These are phyloP conservation scores for Metschnikowia drakensbergensis DNA, from an alignment of 805 yeast species.

Conservation along the genomic window DNA sequence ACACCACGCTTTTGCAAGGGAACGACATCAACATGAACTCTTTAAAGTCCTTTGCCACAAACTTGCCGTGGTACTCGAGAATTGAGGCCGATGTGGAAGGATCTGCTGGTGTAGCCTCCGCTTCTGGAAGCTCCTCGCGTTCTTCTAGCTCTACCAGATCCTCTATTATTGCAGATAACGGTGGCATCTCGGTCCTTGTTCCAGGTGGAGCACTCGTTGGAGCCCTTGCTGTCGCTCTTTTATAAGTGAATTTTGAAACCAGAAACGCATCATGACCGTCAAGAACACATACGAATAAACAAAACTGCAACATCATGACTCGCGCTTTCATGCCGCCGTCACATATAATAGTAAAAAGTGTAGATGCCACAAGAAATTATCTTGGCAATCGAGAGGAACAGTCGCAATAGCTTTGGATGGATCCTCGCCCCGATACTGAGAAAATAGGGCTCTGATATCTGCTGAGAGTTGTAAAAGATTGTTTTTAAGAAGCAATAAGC, in stretches of 20 bases:
- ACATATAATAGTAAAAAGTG: conserved; percentile 34
- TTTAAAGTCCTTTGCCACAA: conserved; percentile 31
- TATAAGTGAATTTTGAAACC: conserved; percentile 14
- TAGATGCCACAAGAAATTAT: conserved; percentile 40
- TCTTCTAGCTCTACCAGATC: not conserved
- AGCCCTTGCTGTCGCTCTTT: conserved; percentile 31
- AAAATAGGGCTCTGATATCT: conserved; percentile 18
- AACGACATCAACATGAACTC: conserved; percentile 20
- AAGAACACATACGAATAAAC: not conserved
- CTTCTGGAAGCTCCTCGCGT: not conserved
- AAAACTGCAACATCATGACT: not conserved
- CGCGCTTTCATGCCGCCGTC: conserved; percentile 20
- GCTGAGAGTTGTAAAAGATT: conserved; percentile 27
- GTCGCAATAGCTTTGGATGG: conserved; percentile 9
- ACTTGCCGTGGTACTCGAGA: conserved; percentile 32
- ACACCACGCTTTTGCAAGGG: conserved; percentile 34
- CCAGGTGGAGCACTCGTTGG: conserved; percentile 36
- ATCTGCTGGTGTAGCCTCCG: conserved; percentile 5
- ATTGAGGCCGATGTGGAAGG: conserved; percentile 15
- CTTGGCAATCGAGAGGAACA: conserved; percentile 37
- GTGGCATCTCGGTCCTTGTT: conserved; percentile 14
- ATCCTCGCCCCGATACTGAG: conserved; percentile 11
- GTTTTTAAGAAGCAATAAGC: conserved; percentile 29
- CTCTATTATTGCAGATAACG: conserved; percentile 10
- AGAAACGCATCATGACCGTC: not conserved